Evolutionary conservation across 2,329 filamentous ascomycete genomes (phyloP), one percentile per base, ranked within the genome.

Genomic region (Aspergillus amoenus): DNA sequence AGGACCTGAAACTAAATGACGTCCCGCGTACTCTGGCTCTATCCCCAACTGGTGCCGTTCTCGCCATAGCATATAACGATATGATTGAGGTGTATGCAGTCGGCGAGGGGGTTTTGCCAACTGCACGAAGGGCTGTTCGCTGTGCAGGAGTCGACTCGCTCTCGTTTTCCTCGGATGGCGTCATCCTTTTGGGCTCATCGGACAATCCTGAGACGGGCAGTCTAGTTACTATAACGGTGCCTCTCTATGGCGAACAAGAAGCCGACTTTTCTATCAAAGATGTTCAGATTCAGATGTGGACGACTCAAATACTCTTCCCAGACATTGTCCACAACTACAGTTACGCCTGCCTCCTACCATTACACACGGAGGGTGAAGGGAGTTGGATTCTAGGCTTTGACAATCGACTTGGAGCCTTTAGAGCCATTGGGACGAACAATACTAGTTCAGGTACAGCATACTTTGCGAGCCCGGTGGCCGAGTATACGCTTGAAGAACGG

Each of bases 51-150:
- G 91, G 90, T 22, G 86, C 88, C 43, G 89, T 96, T 13, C 76
- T 96, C 45, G 92, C 92, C 22, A 88, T 91, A 15, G 91, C 91
- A 7, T 95, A 93, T 72, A 87, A 91, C 68, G 89, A 90, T 55
- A 90, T 90, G n/a, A 93, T 96, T 61, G 92, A 96, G 72, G 89
- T 96, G 0, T 87, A 90, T 27, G 89, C 91, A 5, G 78, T 96
- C 40, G 84, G 84, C 47, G 79, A 87, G 2, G 83, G 81, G 52
- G 85, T 84, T 24, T 67, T 88, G 27, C 73, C 83, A 12, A 89
- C 84, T 0, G 88, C 92, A 64, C 82, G 88, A 66, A 82, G 90
- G 64, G 84, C 89, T 11, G 89, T 93, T 56, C 91, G 92, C 67
- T 93, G 90, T 67, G 87, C 90, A 67, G 83, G 82, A 2, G 88